Conservation (phyloP, 2,329 filamentous ascomycete species). For the Penicillium crustosum region DNA sequence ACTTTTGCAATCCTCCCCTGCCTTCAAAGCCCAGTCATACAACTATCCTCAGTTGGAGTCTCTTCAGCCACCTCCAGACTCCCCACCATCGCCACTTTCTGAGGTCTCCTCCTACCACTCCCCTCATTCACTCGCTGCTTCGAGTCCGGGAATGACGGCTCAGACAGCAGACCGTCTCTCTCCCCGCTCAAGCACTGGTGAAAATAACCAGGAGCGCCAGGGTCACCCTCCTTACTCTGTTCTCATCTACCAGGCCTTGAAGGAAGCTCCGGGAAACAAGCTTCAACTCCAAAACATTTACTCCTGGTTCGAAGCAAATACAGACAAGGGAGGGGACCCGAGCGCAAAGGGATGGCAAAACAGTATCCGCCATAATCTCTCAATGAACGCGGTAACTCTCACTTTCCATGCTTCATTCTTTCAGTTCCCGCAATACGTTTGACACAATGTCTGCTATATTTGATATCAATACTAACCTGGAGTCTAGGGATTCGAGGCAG, state of each 20-base stretch:
- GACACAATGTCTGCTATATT: background rate
- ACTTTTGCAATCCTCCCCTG: background rate
- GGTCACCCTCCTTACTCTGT: slow-evolving; percentile 72
- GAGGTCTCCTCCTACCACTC: slow-evolving; percentile 26
- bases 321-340: slow-evolving; percentile 65
- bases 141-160: slow-evolving; percentile 5
- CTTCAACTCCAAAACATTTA: slow-evolving; percentile 88
- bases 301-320: slow-evolving; percentile 81
- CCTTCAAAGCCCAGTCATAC: background rate
- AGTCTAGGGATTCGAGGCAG: slow-evolving; percentile 49
- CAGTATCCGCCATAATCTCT: slow-evolving; percentile 91
- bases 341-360: slow-evolving; percentile 83
- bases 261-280: slow-evolving; percentile 62
- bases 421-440: slow-evolving; percentile 5
- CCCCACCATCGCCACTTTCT: slow-evolving; percentile 23
- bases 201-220: slow-evolving; percentile 30
- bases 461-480: background rate
- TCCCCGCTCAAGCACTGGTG: slow-evolving; percentile 18
- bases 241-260: slow-evolving; percentile 74
- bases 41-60: slow-evolving; percentile 7
- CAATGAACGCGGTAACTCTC: slow-evolving; percentile 78
- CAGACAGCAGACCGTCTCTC: slow-evolving; percentile 23
- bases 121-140: slow-evolving; percentile 13
- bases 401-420: background rate
- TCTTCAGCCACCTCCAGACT: slow-evolving; percentile 8